Evolutionary conservation across 2,329 filamentous ascomycete genomes (phyloP).

Genomic region (Trichoderma guizhouense): DNA sequence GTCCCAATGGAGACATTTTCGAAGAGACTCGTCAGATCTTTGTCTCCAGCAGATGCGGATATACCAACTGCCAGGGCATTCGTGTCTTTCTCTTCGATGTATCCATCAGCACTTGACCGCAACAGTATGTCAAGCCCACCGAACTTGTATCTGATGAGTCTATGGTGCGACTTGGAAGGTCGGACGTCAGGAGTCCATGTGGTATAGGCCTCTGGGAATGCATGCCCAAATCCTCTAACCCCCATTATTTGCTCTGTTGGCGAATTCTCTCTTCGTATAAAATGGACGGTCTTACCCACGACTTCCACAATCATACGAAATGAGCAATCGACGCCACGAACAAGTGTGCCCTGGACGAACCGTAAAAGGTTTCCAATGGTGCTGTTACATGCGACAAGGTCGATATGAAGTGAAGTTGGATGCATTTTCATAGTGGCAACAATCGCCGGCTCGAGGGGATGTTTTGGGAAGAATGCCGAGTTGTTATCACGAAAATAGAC

Average conservation of each 20-base stretch:
- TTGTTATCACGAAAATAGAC: slow-evolving; percentile 54
- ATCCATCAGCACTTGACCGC: slow-evolving; percentile 31
- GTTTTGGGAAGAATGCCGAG: slow-evolving; percentile 45
- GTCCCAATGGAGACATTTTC: background rate
- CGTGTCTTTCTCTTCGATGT: slow-evolving; percentile 15
- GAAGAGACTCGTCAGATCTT: background rate
- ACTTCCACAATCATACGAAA: slow-evolving; percentile 60
- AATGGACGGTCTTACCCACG: slow-evolving; percentile 56
- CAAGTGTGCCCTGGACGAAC: slow-evolving; percentile 46
- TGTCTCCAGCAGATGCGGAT: background rate
- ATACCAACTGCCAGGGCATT: background rate
- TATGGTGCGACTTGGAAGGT: slow-evolving; percentile 59
- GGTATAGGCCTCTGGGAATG: slow-evolving; percentile 65
- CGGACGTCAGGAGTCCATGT: slow-evolving; percentile 55
- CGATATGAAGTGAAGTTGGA: slow-evolving; percentile 37
- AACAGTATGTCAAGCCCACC: slow-evolving; percentile 34
- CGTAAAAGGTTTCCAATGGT: slow-evolving; percentile 60
- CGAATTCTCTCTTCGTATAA: slow-evolving; percentile 59
- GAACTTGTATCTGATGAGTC: slow-evolving; percentile 58
- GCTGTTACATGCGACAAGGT: slow-evolving; percentile 46
- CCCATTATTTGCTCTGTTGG: slow-evolving; percentile 53
- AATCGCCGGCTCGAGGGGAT: slow-evolving; percentile 51
- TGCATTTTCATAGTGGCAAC: slow-evolving; percentile 35
- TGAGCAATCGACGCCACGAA: slow-evolving; percentile 39
- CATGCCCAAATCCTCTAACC: slow-evolving; percentile 61